Base-by-base conservation (phyloP, 345 rosid genomes). In the Turnera subulata region DNA sequence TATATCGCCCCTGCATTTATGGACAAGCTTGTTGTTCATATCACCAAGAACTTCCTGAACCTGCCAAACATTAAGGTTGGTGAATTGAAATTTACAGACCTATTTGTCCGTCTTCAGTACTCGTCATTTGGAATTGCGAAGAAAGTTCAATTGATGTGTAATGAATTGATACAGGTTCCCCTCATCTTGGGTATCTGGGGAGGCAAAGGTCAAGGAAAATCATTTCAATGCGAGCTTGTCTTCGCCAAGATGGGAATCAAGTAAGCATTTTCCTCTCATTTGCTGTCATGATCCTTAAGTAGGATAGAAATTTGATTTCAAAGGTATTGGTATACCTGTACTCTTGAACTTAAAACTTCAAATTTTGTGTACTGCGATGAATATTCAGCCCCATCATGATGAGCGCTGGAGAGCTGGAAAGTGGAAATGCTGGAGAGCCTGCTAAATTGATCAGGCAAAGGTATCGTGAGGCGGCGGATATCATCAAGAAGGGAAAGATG, bases 331-430 rank as follows among this genome's bases (percentile, higher is more conserved):
- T n/a, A n/a, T n/a, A n/a, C n/a, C n/a, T n/a, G n/a, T n/a, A n/a
- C n/a, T n/a, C n/a, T n/a, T n/a, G n/a, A n/a, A n/a, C n/a, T n/a
- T n/a, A n/a, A n/a, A n/a, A n/a, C n/a, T n/a, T n/a, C n/a, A n/a
- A n/a, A n/a, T n/a, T n/a, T n/a, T n/a, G n/a, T n/a, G n/a, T n/a
- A 13, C 13, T 37, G 13, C 2, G 40, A 1, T 43, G 25, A 64
- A 50, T 40, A 23, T 37, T 52, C 73, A 78, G 86, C 63, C 83
- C 86, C 10, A 72, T 72, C 23, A 56, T 65, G 74, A 82, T 76
- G 86, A 81, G 85, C 17, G 85, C 82, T 12, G 86, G 86, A 54
- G 86, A 81, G 54, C 22, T 81, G 49, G 86, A 78, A 64, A 81
- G 86, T 46, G 81, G 86, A 10, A 81, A 76, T 4, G 86, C 83